phyloP scores from a whole-genome alignment of 75 land plant genomes.

The Cupressus sempervirens region DNA sequence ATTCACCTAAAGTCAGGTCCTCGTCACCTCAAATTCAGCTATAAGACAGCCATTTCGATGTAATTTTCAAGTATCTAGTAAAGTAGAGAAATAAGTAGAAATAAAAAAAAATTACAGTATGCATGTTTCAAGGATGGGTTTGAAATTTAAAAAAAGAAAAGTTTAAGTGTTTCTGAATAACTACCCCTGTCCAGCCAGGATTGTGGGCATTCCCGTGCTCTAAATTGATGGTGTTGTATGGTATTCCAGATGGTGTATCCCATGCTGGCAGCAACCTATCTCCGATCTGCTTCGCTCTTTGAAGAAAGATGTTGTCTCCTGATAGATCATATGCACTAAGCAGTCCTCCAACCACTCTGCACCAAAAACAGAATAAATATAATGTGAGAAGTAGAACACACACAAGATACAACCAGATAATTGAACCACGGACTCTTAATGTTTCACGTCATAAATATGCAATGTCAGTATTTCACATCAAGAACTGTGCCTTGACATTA shows the following conservation, averaged over 20 bases:
- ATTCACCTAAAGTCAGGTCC: not conserved
- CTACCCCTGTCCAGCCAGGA: slow-evolving; percentile 91
- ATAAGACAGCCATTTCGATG: not conserved
- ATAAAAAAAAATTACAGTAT: not conserved
- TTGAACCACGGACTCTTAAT: not conserved
- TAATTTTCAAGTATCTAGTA: not conserved
- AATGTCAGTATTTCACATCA: not conserved
- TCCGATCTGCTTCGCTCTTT: slow-evolving; percentile 82
- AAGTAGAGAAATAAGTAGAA: not conserved
- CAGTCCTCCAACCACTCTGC: slow-evolving; percentile 96
- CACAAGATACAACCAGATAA: not conserved
- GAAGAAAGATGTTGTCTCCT: slow-evolving; percentile 72
- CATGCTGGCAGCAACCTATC: slow-evolving; percentile 95
- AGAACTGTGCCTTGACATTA: not conserved
- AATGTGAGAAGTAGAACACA: not conserved
- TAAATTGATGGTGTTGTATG: slow-evolving; percentile 83
- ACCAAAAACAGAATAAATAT: not conserved
- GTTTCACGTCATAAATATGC: not conserved
- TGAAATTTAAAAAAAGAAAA: not conserved
- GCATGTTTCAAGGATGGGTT: not conserved
- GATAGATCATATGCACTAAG: slow-evolving; percentile 96
- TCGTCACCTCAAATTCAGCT: not conserved
- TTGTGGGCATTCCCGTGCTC: slow-evolving; percentile 71
- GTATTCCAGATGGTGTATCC: slow-evolving; percentile 87
- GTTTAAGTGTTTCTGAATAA: not conserved